Conservation (phyloP, 1,139 yeast genomes). For the Nakaseomyces glabratus region DNA sequence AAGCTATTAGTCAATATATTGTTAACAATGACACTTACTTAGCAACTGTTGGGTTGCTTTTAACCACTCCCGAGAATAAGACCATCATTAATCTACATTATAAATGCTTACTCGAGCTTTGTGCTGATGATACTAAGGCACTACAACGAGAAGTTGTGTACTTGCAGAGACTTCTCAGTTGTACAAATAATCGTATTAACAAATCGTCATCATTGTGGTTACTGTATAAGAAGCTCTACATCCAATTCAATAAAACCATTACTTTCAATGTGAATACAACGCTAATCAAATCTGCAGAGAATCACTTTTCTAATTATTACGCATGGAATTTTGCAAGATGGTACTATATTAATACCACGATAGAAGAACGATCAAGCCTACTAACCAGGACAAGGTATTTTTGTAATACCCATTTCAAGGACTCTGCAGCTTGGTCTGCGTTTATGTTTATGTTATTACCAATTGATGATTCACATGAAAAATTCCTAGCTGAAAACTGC, state of each 20-base stretch:
- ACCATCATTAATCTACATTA: slow-evolving; percentile 31
- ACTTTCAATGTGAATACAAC: neutral
- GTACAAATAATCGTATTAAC: slow-evolving; percentile 34
- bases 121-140: slow-evolving; percentile 7
- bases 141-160: slow-evolving; percentile 24
- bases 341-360: slow-evolving; percentile 21
- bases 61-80: slow-evolving; percentile 36
- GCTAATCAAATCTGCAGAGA: slow-evolving; percentile 21
- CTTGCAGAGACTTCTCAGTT: slow-evolving; percentile 30
- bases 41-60: slow-evolving; percentile 33
- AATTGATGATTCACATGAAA: too few relatives aligned
- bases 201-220: slow-evolving; percentile 40
- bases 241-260: slow-evolving; percentile 9
- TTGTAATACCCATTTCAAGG: slow-evolving; percentile 33
- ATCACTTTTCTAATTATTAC: slow-evolving; percentile 39
- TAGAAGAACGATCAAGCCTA: slow-evolving; percentile 10
- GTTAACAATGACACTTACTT: slow-evolving; percentile 8
- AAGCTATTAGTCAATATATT: neutral
- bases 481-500: too few relatives aligned
- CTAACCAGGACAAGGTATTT: slow-evolving; percentile 24
- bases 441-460: slow-evolving; percentile 17
- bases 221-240: slow-evolving; percentile 30
- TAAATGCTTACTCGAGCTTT: slow-evolving; percentile 7
- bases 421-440: slow-evolving; percentile 39
- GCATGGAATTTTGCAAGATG: slow-evolving; percentile 37